Conservation (phyloP, 192 early-diverging fungal species). For the Umbelopsis sp. region DNA sequence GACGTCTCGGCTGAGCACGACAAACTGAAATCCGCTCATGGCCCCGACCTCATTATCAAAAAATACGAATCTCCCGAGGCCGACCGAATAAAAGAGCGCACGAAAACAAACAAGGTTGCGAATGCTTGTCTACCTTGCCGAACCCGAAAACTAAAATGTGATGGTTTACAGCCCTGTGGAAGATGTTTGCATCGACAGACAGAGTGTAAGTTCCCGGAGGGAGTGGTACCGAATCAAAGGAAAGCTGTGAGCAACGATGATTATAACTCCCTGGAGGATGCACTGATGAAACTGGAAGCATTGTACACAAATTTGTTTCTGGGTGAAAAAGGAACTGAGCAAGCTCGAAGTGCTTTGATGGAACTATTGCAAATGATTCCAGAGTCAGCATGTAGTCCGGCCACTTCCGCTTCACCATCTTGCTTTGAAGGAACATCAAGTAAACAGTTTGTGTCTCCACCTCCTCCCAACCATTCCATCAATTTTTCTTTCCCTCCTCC, state of each 20-base stretch:
- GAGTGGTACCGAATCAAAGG: neutral
- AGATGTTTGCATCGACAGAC: neutral
- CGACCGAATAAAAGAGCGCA: conserved; percentile 6
- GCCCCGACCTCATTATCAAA: conserved; percentile 1
- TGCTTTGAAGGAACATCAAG: neutral
- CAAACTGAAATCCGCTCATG: conserved; percentile 17
- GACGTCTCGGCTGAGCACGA: conserved; percentile 17
- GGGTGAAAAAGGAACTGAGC: neutral
- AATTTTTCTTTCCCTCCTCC: neutral
- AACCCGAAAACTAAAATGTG: conserved; percentile 14
- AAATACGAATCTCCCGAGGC: conserved; percentile 16
- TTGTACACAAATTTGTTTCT: neutral
- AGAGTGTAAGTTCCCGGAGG: neutral
- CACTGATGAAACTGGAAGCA: neutral
- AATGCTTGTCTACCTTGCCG: conserved; percentile 10
- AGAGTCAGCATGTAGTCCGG: neutral
- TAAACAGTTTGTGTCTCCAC: neutral
- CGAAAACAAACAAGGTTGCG: conserved; percentile 8
- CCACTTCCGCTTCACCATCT: neutral
- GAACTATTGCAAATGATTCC: neutral
- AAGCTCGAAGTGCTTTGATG: neutral
- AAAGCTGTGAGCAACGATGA: conserved; percentile 14
- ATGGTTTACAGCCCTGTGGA: conserved; percentile 2
- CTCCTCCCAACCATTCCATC: neutral
- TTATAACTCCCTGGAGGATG: conserved; percentile 4